Conservation (phyloP, 129 eudicot genomes). For the Pulicaria dysenterica region DNA sequence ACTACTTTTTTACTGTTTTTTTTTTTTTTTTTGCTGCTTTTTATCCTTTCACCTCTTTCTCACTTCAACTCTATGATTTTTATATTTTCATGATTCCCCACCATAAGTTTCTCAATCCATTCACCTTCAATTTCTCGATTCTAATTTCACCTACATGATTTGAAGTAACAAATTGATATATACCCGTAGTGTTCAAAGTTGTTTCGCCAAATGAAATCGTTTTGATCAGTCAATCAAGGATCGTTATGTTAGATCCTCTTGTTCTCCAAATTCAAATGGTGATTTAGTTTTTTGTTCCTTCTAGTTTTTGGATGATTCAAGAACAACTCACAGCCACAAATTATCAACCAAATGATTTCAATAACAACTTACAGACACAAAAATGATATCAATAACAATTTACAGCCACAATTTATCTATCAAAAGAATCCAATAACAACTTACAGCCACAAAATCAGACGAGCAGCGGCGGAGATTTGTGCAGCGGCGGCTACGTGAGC, state of each 20-base stretch:
- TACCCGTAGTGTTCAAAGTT: background rate
- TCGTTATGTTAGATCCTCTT: constrained; percentile 13
- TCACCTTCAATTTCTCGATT: constrained; percentile 25
- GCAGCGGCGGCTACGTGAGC: too few relatives aligned
- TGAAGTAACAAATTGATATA: background rate
- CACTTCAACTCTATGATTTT: constrained; percentile 18
- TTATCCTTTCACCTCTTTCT: too few relatives aligned
- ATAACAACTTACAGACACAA: too few relatives aligned
- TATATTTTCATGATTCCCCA: background rate
- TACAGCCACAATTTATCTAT: too few relatives aligned
- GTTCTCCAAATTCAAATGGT: constrained; percentile 20
- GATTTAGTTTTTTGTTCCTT: constrained; percentile 6
- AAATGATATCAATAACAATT: too few relatives aligned
- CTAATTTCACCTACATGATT: constrained; percentile 17
- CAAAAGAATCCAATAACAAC: too few relatives aligned
- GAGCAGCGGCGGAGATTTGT: too few relatives aligned
- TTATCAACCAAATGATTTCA: too few relatives aligned
- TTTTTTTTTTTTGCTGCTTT: too few relatives aligned
- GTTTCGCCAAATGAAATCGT: constrained; percentile 3
- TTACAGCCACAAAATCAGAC: too few relatives aligned
- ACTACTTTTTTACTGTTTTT: too few relatives aligned
- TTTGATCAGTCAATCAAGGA: constrained; percentile 9
- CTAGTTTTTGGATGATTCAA: constrained; percentile 3
- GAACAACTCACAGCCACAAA: too few relatives aligned
- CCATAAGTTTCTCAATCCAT: constrained; percentile 11